Evolutionary conservation across 768 basidiomycete genomes (phyloP), one percentile per base, ranked within the genome.

Genomic region (Rhodotorula kratochvilovae): DNA sequence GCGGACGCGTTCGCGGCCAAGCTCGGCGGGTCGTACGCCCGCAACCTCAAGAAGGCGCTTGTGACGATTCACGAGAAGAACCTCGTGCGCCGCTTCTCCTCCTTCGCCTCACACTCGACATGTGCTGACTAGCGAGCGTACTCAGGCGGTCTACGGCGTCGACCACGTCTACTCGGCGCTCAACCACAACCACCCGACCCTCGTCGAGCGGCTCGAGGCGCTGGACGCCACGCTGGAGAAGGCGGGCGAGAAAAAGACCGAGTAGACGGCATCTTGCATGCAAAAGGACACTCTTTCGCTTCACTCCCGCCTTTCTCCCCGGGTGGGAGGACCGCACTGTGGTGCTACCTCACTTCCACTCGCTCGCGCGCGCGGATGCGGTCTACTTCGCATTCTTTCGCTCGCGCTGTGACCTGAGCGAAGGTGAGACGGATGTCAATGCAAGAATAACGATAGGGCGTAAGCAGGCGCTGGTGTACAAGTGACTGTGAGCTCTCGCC

Each of bases 161-260:
- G 76, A 77, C 33, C 64, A 58, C 51, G 12, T 77, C 60, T 96
- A 95, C 82, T 96, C 92, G 61, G 90, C 91, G 31, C 96, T 92
- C 76, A 92, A 96, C 80, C 92, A 97, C 81, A 93, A 90, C 58
- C 95, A 99, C 81, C 95, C 95, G 10, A 96, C 92, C 5, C 80
- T 99, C 74, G 89, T 90, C 48, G 94, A 99, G 82, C 86, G 94
- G 15, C 82, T 97, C 77, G 87, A 86, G 73, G 91, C 87, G 5
- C 84, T 96, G 50, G 91, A 95, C 69, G 79, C 54, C 8, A 29
- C 17, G 23, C 46, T 57, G 25, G 58, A 23, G 0, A 33, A 48
- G 42, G 50, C 54, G n/a, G 51, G 46, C 19, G 65, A 68, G 61
- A 71, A 68, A 57, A 45, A 60, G 46, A 36, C 15, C 11, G 55